phyloP scores from a whole-genome alignment of 306 rosid species.

The Fragaria vesca region DNA sequence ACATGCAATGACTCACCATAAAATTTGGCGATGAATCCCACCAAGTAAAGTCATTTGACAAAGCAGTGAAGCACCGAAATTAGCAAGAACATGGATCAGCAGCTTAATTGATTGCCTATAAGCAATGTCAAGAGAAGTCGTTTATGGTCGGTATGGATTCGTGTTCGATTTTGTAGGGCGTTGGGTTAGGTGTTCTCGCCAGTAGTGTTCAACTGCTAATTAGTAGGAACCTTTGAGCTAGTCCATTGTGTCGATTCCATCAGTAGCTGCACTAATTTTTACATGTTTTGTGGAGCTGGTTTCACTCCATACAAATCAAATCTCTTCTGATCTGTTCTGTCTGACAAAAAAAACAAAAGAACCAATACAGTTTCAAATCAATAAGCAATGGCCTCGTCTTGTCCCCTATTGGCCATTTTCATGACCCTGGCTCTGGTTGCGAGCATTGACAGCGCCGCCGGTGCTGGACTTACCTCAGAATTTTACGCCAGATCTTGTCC shows the following conservation, averaged over 20 bases:
- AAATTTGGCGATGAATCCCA: no score
- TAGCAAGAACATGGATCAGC: no score
- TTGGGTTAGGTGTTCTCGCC: no score
- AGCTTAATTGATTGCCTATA: no score
- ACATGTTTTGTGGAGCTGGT: background rate
- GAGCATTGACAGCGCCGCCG: background rate
- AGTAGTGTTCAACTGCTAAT: background rate
- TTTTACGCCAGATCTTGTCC: constrained; percentile 59
- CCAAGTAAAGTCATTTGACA: no score
- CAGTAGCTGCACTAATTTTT: background rate
- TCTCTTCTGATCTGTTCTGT: background rate
- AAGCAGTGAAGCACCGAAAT: no score
- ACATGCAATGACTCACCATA: no score
- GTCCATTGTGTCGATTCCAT: background rate
- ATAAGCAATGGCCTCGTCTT: background rate
- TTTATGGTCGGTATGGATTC: background rate
- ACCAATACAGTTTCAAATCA: background rate
- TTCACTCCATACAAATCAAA: background rate
- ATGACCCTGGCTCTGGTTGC: constrained; percentile 4
- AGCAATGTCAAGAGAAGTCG: background rate
- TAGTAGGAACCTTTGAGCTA: background rate
- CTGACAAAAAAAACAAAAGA: background rate
- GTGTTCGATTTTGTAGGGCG: background rate
- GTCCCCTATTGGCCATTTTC: background rate
- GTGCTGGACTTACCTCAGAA: background rate